Base-by-base conservation (phyloP, 2,329 filamentous ascomycete species). In the Sporothrix schenckii region DNA sequence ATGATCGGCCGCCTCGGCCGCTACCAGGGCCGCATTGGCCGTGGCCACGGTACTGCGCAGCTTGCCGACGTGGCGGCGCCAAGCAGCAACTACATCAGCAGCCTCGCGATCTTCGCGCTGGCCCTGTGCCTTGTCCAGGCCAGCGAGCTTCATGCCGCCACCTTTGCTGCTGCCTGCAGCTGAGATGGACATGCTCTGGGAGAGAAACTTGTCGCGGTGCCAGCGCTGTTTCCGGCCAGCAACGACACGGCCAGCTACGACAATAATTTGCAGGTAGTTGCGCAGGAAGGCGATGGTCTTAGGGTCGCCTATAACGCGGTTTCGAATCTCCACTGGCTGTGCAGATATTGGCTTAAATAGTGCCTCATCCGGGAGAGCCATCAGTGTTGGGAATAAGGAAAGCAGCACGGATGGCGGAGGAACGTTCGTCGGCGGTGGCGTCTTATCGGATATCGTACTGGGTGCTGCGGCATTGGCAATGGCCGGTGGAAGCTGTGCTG, bases 141-240 rank as follows among this genome's bases (percentile, higher is more conserved):
- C 91, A 0, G 91, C 88, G 24, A 98, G 86, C 80, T 97, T 98
- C 94, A 98, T 97, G 11, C 79, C 79, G 4, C 94, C 89, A 3
- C 94, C 89, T 75, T 92, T 92, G 68, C 89, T 87, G 3, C 89
- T 90, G 52, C 72, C 73, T 2, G 89, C 87, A 2, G 75, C 76
- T 0, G 92, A 92, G 72, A 98, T 97, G 70, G 91, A 89, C 92
- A 97, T 97, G 76, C 90, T 90, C 79, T 97, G 93, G 1, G 92
- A 88, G 14, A 98, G 83, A 72, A 93, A 89, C 72, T 88, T 90
- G 80, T 98, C 94, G 69, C 94, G 88, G 78, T 97, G 94, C 94
- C 94, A 98, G 70, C 94, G 90, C 67, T 91, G 83, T 76, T 92
- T 93, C 71, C 94, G 89, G 13, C 94, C 94, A 1, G 92, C 91